Evolutionary conservation across 805 yeast genomes (phyloP).

Genomic region (Saturnispora zaruensis): DNA sequence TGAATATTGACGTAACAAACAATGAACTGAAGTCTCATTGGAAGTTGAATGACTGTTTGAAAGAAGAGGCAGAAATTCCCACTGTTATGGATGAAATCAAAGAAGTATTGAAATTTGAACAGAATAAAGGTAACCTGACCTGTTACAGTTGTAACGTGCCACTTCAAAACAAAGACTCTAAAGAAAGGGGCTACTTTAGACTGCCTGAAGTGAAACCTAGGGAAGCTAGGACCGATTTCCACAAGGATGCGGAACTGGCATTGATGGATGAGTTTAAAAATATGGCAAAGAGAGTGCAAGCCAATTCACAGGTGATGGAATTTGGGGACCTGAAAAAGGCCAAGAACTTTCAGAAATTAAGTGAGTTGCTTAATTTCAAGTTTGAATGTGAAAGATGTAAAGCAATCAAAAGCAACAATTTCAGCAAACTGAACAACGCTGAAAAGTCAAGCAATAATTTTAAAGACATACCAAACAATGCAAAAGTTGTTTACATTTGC

Average conservation of each 20-base stretch:
- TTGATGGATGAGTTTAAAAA: conserved; percentile 4
- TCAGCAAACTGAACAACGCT: neutral
- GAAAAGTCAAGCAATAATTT: conserved; percentile 20
- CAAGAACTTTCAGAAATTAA: neutral
- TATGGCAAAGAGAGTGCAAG: conserved; percentile 1
- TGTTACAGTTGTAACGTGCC: conserved; percentile 52
- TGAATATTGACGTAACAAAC: neutral
- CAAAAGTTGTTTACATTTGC: conserved; percentile 49
- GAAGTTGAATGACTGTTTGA: neutral
- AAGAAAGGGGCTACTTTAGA: conserved; percentile 34
- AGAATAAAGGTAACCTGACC: neutral
- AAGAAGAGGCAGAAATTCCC: neutral
- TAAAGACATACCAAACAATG: conserved; percentile 33
- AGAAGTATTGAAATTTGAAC: conserved; percentile 1
- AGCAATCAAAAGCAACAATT: neutral
- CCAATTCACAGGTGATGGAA: neutral
- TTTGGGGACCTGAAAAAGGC: neutral
- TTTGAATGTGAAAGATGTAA: conserved; percentile 9
- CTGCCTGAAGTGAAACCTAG: conserved; percentile 1
- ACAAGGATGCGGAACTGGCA: conserved; percentile 1
- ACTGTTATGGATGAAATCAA: conserved; percentile 6
- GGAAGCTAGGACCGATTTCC: neutral
- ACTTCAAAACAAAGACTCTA: conserved; percentile 34
- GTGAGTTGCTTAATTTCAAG: neutral
- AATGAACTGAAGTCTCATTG: neutral